Evolutionary conservation across 2,329 filamentous ascomycete species (phyloP).

Genomic region (Colletotrichum musicola): DNA sequence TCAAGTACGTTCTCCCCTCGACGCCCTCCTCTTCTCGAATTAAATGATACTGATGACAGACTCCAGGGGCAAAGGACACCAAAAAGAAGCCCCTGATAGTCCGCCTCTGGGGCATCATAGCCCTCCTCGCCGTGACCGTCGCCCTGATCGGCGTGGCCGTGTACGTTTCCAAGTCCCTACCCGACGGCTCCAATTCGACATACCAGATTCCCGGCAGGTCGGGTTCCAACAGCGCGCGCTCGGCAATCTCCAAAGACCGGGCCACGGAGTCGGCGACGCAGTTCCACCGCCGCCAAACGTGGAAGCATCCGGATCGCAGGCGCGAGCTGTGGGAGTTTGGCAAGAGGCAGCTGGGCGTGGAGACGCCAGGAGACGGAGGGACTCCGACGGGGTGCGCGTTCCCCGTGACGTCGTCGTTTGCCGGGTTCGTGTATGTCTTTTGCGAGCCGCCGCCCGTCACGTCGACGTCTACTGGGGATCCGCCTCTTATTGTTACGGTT

Average conservation of each 20-base stretch:
- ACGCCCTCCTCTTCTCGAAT: too few species aligned
- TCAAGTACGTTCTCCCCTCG: neutral
- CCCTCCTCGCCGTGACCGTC: slow-evolving; percentile 28
- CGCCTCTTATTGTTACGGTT: too few species aligned
- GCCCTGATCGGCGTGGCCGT: slow-evolving; percentile 28
- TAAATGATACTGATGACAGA: neutral
- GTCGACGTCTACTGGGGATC: too few species aligned
- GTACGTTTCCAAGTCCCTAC: slow-evolving; percentile 9
- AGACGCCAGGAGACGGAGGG: too few species aligned
- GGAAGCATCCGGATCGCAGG: too few species aligned
- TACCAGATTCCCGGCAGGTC: slow-evolving; percentile 19
- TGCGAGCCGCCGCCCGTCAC: too few species aligned
- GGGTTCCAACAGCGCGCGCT: neutral
- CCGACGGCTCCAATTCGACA: slow-evolving; percentile 25
- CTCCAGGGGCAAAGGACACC: neutral
- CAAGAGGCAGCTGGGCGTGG: too few species aligned
- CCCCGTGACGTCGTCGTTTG: too few species aligned
- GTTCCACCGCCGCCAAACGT: too few species aligned
- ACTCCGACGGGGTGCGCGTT: too few species aligned
- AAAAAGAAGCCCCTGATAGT: slow-evolving; percentile 23
- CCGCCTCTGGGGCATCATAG: slow-evolving; percentile 26
- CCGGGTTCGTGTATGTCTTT: too few species aligned
- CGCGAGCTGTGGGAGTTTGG: too few species aligned
- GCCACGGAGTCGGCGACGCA: neutral
- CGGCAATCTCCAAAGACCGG: neutral